Percentiles rank a stretch among this genome's conserved stretches.
phyloP scores from a whole-genome alignment of 306 rosid genomes.

The Ormosia emarginata region DNA sequence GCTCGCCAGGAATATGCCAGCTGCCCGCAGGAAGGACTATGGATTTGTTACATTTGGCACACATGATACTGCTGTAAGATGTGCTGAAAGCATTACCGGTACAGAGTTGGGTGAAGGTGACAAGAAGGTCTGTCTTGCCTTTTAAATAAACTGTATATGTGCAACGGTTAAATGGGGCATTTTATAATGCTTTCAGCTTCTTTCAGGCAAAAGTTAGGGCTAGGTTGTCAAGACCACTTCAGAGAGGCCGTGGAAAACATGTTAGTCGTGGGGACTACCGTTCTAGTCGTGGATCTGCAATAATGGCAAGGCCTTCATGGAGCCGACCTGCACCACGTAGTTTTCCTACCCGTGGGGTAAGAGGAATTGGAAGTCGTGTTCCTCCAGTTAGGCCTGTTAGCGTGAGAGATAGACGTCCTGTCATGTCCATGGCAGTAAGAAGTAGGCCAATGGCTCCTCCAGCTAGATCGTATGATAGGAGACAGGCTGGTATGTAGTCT shows the following conservation, averaged over 20 bases:
- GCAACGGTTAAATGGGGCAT: background rate
- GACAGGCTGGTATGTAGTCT: slow-evolving; percentile 65
- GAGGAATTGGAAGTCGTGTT: slow-evolving; percentile 70
- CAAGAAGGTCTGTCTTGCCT: slow-evolving; percentile 60
- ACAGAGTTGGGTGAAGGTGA: slow-evolving; percentile 92
- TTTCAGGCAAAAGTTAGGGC: slow-evolving; percentile 95
- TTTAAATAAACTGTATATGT: background rate
- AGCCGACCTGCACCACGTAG: slow-evolving; percentile 61
- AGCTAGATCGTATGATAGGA: slow-evolving; percentile 77
- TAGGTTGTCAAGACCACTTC: slow-evolving; percentile 93
- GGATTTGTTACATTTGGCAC: slow-evolving; percentile 93
- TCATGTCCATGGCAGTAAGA: slow-evolving; percentile 59
- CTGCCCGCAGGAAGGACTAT: slow-evolving; percentile 92
- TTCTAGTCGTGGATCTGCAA: slow-evolving; percentile 49
- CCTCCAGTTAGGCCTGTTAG: slow-evolving; percentile 66
- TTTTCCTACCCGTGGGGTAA: slow-evolving; percentile 57
- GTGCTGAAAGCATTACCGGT: slow-evolving; percentile 87
- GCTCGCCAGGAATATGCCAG: slow-evolving; percentile 97
- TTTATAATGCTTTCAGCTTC: slow-evolving; percentile 3
- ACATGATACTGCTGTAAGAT: slow-evolving; percentile 81
- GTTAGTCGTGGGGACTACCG: slow-evolving; percentile 70
- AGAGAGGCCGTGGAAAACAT: slow-evolving; percentile 86
- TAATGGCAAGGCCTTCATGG: slow-evolving; percentile 72
- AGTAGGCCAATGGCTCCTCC: slow-evolving; percentile 74
- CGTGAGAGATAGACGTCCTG: slow-evolving; percentile 78